Evolutionary conservation across 1,139 yeast genomes (phyloP).

Genomic region (Diutina pseudorugosa): DNA sequence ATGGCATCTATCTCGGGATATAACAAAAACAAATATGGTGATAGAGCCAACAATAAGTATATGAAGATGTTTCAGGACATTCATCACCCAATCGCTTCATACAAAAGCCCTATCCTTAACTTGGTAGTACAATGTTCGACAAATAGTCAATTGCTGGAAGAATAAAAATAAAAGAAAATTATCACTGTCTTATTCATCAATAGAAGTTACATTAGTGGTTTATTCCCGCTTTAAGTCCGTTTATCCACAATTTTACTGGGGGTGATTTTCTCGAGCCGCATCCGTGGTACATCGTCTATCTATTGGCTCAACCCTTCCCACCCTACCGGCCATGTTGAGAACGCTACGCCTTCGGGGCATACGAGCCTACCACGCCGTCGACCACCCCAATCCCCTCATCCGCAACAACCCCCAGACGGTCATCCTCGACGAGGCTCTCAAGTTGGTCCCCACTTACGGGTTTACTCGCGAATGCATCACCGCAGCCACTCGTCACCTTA

Average conservation of each 20-base stretch:
- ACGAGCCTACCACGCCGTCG: slow-evolving; percentile 15
- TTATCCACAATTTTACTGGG: not conserved
- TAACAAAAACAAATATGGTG: too few species aligned
- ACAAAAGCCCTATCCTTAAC: too few species aligned
- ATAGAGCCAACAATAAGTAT: too few species aligned
- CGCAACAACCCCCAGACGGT: slow-evolving; percentile 9
- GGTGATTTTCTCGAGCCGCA: not conserved
- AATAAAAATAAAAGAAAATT: too few species aligned
- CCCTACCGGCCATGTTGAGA: not conserved
- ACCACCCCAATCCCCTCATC: slow-evolving; percentile 16
- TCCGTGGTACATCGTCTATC: not conserved
- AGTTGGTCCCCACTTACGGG: slow-evolving; percentile 56
- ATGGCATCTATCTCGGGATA: too few species aligned
- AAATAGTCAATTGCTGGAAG: too few species aligned
- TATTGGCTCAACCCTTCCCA: not conserved
- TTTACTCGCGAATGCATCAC: slow-evolving; percentile 52
- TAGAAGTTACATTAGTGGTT: too few species aligned
- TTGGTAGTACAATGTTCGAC: too few species aligned
- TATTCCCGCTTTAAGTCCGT: too few species aligned
- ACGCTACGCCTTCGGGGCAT: not conserved
- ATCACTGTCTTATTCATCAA: too few species aligned
- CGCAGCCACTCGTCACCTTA: slow-evolving; percentile 47
- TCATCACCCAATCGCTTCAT: too few species aligned
- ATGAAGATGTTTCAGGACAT: too few species aligned
- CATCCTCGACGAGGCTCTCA: slow-evolving; percentile 14